Conservation (phyloP, 1,284 basidiomycete species). For the Sporisorium sorghi region DNA sequence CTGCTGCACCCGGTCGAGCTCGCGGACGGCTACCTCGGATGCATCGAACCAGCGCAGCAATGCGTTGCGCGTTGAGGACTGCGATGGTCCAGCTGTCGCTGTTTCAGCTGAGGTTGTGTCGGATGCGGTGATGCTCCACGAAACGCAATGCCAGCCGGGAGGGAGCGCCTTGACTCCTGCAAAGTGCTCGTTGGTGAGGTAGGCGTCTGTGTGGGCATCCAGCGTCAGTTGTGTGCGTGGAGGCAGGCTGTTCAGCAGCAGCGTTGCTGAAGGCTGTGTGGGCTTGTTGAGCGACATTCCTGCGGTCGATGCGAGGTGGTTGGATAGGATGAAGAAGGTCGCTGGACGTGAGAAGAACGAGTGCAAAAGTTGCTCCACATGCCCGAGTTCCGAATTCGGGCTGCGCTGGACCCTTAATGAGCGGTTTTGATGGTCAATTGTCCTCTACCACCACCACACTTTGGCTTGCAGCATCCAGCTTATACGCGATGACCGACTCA, state of each 20-base stretch:
- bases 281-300: not conserved
- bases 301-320: not conserved
- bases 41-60: slow-evolving; percentile 23
- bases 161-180: slow-evolving; percentile 40
- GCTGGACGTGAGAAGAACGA: not conserved
- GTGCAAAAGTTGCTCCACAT: not conserved
- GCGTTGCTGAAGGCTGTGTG: not conserved
- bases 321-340: not conserved
- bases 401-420: too few species aligned
- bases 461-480: too few species aligned
- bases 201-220: slow-evolving; percentile 31
- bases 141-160: slow-evolving; percentile 47
- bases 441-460: not conserved
- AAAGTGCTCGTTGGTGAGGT: slow-evolving; percentile 38
- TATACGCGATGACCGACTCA: not conserved
- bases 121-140: slow-evolving; percentile 26
- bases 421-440: not conserved
- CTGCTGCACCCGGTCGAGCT: slow-evolving; percentile 25
- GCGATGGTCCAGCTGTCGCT: not conserved
- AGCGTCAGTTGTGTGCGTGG: slow-evolving; percentile 27
- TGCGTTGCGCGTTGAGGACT: slow-evolving; percentile 17
- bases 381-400: too few species aligned
- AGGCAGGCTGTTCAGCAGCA: slow-evolving; percentile 32
- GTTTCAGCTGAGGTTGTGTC: not conserved
- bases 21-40: slow-evolving; percentile 14